phyloP scores from a whole-genome alignment of 1,284 basidiomycete genomes.

The Gomphus bonarii region DNA sequence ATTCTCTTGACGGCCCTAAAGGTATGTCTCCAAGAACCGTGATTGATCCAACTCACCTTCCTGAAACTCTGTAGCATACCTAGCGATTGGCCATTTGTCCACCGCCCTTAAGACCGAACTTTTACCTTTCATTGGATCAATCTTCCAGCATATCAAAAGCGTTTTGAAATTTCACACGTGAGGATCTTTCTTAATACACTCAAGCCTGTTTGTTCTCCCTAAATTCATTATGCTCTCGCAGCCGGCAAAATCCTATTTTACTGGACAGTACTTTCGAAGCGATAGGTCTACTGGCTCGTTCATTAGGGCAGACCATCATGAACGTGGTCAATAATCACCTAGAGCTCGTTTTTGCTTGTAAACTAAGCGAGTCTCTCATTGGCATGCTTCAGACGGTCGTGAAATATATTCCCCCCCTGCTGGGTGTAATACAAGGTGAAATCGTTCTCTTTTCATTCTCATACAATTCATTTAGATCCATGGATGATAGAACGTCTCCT shows the following conservation, averaged over 20 bases:
- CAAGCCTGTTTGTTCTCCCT: background rate
- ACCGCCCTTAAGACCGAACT: background rate
- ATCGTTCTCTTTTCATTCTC: background rate
- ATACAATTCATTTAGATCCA: background rate
- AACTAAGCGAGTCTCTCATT: constrained; percentile 38
- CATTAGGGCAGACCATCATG: background rate
- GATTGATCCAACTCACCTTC: background rate
- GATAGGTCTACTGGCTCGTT: background rate
- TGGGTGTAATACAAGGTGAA: constrained; percentile 40
- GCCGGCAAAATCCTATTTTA: background rate
- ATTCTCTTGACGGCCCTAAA: background rate
- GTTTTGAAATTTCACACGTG: background rate
- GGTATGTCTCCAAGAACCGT: background rate
- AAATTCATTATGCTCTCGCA: background rate
- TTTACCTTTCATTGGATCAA: background rate
- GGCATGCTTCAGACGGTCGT: constrained; percentile 38
- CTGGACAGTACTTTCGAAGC: constrained; percentile 5
- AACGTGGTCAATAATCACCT: constrained; percentile 18
- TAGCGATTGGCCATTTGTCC: constrained; percentile 1
- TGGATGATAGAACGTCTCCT: constrained; percentile 31
- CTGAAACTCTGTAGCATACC: background rate
- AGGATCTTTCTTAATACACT: background rate
- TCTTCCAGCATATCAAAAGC: background rate
- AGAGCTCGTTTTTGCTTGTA: constrained; percentile 50
- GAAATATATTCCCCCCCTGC: constrained; percentile 38